These are phyloP conservation scores for Citrullus mucosospermus DNA, from an alignment of 306 rosid species.

Conservation along the genomic window DNA sequence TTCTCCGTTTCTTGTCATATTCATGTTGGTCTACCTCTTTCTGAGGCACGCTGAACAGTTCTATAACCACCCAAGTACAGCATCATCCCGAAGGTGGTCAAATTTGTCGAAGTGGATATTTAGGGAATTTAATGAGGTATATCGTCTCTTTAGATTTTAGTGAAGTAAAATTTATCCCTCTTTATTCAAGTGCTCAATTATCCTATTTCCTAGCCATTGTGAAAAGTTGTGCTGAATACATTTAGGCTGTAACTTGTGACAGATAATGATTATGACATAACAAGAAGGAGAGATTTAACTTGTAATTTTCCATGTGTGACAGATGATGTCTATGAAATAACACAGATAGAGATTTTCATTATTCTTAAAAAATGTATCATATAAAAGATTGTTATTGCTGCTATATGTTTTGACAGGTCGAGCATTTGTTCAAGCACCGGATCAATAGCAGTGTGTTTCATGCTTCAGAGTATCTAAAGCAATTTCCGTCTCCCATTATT, in stretches of 20 bases:
- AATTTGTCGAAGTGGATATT: constrained; percentile 86
- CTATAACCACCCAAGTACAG: constrained; percentile 84
- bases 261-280: background rate
- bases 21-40: constrained; percentile 90
- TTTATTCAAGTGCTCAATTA: background rate
- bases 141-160: background rate
- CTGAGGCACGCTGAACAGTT: constrained; percentile 91
- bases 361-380: constrained; percentile 9
- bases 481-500: constrained; percentile 86
- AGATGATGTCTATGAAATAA: background rate
- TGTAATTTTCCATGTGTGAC: background rate
- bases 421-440: constrained; percentile 90
- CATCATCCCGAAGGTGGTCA: constrained; percentile 92
- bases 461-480: constrained; percentile 79
- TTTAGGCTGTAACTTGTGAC: background rate
- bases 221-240: background rate
- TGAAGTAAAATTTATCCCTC: background rate
- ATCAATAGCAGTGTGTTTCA: constrained; percentile 63
- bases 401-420: constrained; percentile 43
- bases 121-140: constrained; percentile 92
- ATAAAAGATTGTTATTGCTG: background rate
- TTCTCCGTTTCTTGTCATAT: constrained; percentile 92
- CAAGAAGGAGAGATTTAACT: background rate
- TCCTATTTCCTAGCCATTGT: background rate
- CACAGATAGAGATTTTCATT: background rate